Base-by-base conservation (phyloP, 2,329 filamentous ascomycete species). In the Pleoardoris graminearum region DNA sequence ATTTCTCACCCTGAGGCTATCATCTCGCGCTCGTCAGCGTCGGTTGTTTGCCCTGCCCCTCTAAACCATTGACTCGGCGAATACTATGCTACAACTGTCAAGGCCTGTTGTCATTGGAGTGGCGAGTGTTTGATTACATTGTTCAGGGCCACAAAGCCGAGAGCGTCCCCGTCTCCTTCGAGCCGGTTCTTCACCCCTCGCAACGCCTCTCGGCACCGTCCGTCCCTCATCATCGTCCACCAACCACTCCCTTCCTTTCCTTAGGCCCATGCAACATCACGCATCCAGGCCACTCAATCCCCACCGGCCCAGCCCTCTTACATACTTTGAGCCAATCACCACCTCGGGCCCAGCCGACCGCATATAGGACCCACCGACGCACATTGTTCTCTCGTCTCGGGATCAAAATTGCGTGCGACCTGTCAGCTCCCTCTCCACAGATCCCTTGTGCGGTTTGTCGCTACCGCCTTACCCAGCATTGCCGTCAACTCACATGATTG, bases 371-470 rank as follows among this genome's bases (percentile, higher is more conserved):
- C 67, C 68, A 72, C 69, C 64, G 53, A 65, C 65, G 66, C 67
- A 71, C 69, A 72, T 65, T 62, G 54, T 51, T 54, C 53, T 57
- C 61, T 63, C 63, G 66, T 71, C 69, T 65, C 67, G 66, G 66
- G 69, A 71, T 67, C 69, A 72, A 72, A 71, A 69, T 71, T 71
- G 57, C 61, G 68, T 72, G 70, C 68, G 68, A 69, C 65, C 58
- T 62, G 61, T 53, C 58, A 51, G 55, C 57, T 62, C 60, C 49
- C 51, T 62, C 66, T 66, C 68, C 62, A 58, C 67, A 59, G 53
- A 36, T 44, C 52, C 37, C 63, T 47, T 47, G 44, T 30, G 44
- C 44, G 19, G 44, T 29, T 62, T 67, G 65, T 66, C 66, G 65
- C 66, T 59, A 55, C 64, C 66, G 65, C 60, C 62, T 61, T 66